Base-by-base conservation (phyloP, 441 rosid genomes). In the Pelargonium myrrhifolium region DNA sequence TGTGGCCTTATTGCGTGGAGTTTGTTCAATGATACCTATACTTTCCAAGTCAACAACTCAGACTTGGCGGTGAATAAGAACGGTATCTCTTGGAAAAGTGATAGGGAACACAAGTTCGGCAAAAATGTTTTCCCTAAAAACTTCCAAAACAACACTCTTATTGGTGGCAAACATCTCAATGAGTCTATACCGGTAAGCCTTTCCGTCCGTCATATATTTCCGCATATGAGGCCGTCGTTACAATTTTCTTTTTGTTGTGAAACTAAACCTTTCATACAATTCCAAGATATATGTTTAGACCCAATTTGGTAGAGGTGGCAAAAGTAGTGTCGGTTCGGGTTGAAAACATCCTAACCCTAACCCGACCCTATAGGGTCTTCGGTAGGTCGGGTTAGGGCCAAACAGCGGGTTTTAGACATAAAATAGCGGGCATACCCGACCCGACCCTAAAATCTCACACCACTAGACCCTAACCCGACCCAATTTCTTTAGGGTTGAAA, bases 1-100 rank as follows among this genome's bases (percentile, higher is more conserved):
- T 83, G 87, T 75, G 87, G 87, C 62, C 87, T 83, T 8, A 73
- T 79, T 11, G 87, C 87, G 2, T 83, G 87, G 87, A 83, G 87
- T 70, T 65, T 81, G 78, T 83, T 83, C 72, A 83, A 83, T 35
- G 85, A 83, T 65, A 79, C 87, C 9, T 81, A 81, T 59, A 72
- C 73, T 26, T 77, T 83, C 62, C 67, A 74, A 0, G 66, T 83
- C 60, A 69, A 79, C 14, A 21, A 68, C 24, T 51, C 73, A 58
- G 61, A 0, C 0, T 14, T 81, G 51, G 47, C 65, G 7, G 72
- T 83, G 45, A 83, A 73, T 75, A 83, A 83, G 76, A 75, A 71
- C 62, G 63, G 76, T 64, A 83, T 83, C 68, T 83, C 85, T 21
- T 83, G 87, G 87, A 68, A 69, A 14, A 83, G 87, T 47, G 87